These are phyloP conservation scores for Brettanomyces naardenensis DNA, from an alignment of 805 yeast genomes.

Conservation along the genomic window DNA sequence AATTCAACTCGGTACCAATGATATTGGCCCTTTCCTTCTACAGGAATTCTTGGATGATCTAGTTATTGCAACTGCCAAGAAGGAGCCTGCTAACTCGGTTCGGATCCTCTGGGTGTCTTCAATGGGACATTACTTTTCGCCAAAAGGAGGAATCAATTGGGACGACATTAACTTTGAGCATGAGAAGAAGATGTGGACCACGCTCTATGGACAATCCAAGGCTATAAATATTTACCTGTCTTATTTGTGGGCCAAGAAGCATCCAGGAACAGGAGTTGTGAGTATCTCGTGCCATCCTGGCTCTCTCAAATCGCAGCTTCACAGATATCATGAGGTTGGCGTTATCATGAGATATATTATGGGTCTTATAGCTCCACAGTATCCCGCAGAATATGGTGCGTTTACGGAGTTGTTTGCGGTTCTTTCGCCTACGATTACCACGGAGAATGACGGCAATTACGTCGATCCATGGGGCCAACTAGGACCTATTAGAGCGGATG, in stretches of 20 bases:
- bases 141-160: slow-evolving; percentile 4
- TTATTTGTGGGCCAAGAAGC: slow-evolving; percentile 5
- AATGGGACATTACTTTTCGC: slow-evolving; percentile 24
- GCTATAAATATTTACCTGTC: slow-evolving; percentile 4
- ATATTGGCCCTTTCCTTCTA: slow-evolving; percentile 22
- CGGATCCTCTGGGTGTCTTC: slow-evolving; percentile 42
- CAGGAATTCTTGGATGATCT: slow-evolving; percentile 28
- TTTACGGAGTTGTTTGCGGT: slow-evolving; percentile 1
- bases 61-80: slow-evolving; percentile 25
- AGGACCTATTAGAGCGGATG: background rate
- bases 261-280: slow-evolving; percentile 6
- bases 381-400: background rate
- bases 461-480: background rate
- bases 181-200: background rate
- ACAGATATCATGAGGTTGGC: background rate
- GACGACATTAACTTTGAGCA: background rate
- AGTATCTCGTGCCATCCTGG: slow-evolving; percentile 8
- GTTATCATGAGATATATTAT: background rate
- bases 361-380: background rate
- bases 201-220: background rate
- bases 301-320: background rate
- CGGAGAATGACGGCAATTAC: background rate
- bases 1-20: slow-evolving; percentile 38
- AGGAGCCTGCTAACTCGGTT: slow-evolving; percentile 6
- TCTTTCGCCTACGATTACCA: background rate